phyloP scores from a whole-genome alignment of 2,329 filamentous ascomycete genomes.

The Xylariaceae sp. region DNA sequence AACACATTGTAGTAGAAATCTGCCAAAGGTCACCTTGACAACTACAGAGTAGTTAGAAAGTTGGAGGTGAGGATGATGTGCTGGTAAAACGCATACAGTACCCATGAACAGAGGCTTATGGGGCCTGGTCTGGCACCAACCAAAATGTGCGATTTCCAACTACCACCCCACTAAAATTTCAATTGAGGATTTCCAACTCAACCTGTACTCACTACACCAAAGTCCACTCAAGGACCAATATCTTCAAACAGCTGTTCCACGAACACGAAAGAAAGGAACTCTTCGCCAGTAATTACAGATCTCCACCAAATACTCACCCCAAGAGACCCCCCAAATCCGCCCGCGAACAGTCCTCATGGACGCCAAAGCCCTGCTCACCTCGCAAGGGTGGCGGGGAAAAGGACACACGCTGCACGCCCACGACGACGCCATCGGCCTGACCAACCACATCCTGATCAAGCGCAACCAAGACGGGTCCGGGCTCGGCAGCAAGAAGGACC shows the following conservation, averaged over 20 bases:
- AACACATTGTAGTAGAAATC: no score
- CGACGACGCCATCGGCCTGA: constrained; percentile 69
- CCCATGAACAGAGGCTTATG: no score
- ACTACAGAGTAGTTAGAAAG: no score
- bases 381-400: constrained; percentile 85
- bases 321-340: background rate
- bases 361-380: constrained; percentile 74
- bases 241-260: background rate
- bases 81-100: no score
- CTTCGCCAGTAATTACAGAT: no score
- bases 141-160: no score
- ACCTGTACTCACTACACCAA: background rate
- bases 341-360: constrained; percentile 59
- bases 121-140: no score
- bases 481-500: constrained; percentile 69
- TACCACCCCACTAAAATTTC: constrained; percentile 20
- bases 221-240: background rate
- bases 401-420: constrained; percentile 82
- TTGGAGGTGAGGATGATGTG: no score
- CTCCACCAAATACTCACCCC: no score
- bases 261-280: no score
- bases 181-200: constrained; percentile 6
- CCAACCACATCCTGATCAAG: constrained; percentile 76
- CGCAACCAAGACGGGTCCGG: constrained; percentile 79
- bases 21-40: no score